These are phyloP conservation scores for Irineochytrium annulatum DNA, from an alignment of 192 early-diverging fungal species.

Conservation along the genomic window DNA sequence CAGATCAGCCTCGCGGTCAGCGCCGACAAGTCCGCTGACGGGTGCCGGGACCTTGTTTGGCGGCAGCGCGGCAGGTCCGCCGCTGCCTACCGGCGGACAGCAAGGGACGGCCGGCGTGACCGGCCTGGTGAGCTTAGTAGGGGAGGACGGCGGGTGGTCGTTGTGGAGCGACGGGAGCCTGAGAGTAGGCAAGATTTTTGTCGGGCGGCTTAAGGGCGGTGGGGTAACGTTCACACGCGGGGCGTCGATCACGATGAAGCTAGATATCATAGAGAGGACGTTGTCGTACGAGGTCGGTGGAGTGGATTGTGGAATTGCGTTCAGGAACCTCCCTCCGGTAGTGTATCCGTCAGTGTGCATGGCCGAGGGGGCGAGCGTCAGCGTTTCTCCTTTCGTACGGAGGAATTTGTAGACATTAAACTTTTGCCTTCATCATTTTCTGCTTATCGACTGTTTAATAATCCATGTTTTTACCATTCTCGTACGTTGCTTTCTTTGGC, in stretches of 20 bases:
- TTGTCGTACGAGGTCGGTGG: conserved; percentile 15
- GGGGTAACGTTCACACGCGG: conserved; percentile 17
- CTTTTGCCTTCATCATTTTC: too few species aligned
- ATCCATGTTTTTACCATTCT: too few species aligned
- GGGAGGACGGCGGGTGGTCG: conserved; percentile 25
- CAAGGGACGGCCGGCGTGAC: neutral
- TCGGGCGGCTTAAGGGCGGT: conserved; percentile 15
- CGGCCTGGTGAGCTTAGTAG: conserved; percentile 8
- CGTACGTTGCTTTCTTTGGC: too few species aligned
- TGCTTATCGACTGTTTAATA: too few species aligned
- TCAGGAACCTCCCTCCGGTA: conserved; percentile 16
- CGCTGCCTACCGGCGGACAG: neutral
- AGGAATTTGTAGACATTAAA: too few species aligned
- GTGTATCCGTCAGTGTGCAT: neutral
- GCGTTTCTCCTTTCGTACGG: too few species aligned
- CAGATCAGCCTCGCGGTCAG: neutral
- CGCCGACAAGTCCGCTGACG: neutral
- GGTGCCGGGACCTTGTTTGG: neutral
- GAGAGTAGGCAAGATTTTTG: conserved; percentile 20
- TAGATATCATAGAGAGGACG: conserved; percentile 22
- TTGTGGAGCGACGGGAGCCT: conserved; percentile 19
- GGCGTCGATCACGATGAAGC: conserved; percentile 7
- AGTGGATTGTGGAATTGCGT: conserved; percentile 25
- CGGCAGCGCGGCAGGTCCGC: neutral
- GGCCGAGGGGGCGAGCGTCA: too few species aligned